phyloP scores from a whole-genome alignment of 2,329 filamentous ascomycete species.

The Cadophora luteo-olivacea region DNA sequence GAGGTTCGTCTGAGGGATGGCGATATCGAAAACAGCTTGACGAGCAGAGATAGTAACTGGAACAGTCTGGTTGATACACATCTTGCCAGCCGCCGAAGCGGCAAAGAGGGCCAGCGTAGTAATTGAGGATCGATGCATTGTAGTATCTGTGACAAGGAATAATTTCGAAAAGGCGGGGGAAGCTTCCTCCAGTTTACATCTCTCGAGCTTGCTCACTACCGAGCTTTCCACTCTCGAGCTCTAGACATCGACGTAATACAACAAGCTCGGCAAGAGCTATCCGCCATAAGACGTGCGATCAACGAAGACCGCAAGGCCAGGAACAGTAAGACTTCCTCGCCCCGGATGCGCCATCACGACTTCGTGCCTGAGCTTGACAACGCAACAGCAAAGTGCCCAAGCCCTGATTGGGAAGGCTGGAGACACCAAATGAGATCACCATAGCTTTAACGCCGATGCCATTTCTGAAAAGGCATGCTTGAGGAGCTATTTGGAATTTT shows the following conservation, averaged over 20 bases:
- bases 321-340: background rate
- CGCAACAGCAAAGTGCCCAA: background rate
- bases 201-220: background rate
- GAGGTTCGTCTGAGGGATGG: conserved; percentile 57
- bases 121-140: conserved; percentile 27
- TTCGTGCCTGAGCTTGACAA: conserved; percentile 13
- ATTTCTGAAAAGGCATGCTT: conserved; percentile 1
- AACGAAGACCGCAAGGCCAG: background rate
- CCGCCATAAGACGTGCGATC: background rate
- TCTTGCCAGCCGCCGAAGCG: conserved; percentile 36
- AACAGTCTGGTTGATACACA: conserved; percentile 59
- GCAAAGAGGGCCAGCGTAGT: conserved; percentile 25
- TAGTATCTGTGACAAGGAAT: background rate
- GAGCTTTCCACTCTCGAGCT: background rate
- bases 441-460: background rate
- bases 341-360: background rate
- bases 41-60: conserved; percentile 60
- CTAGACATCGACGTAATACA: conserved; percentile 6
- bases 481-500: conserved; percentile 21
- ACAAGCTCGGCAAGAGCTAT: background rate
- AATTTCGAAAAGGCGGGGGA: background rate
- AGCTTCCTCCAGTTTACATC: conserved; percentile 7
- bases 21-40: conserved; percentile 59
- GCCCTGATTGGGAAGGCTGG: background rate
- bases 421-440: background rate